Evolutionary conservation across 1,284 basidiomycete species (phyloP), one percentile per base, ranked within the genome.

Genomic region (Uromyces viciae-fabae): DNA sequence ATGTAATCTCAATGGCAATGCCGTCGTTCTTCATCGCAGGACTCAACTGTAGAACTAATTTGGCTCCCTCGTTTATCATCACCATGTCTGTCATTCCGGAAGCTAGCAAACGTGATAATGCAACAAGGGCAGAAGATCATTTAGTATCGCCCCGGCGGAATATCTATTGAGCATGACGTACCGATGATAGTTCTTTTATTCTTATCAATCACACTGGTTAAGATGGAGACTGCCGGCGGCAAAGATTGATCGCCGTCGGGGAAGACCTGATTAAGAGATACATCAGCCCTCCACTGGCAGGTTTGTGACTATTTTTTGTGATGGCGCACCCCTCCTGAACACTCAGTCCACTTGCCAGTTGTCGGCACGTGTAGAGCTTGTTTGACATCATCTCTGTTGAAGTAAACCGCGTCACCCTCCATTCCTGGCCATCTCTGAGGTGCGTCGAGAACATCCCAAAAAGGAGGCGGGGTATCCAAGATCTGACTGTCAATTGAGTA

Each of bases 51-150:
- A 76, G 25, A 22, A 49, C 17, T 22, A 76, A 17, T 66, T 46
- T 49, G 3, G 74, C 31, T 49, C 75, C 75, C 40, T 77, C 28
- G 11, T 17, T 52, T 9, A 77, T 8, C 33, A 77, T 46, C 40
- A 64, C 69, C 58, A 72, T 68, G 38, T 81, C 80, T 28, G 43
- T 56, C 28, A 33, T 49, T 9, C 80, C 80, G 43, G 74, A 72
- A 22, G 73, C 74, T 49, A 68, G 36, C 17, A 46, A 0, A 14
- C 22, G 14, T 42, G 25, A 43, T 14, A 25, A 43, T 2, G 5
- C 15, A 17, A 28, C 11, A 25, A 8, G 25, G 64, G 17, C n/a
- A 43, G 40, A 28, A 3, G 22, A 14, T n/a, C n/a, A n/a, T n/a
- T n/a, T n/a, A n/a, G n/a, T n/a, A n/a, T n/a, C n/a, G n/a, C n/a